A percentile compares a stretch with the other conserved stretches of the same genome.
Evolutionary conservation across 139 green algal species (phyloP).

Genomic region (Coelastrella sp.): DNA sequence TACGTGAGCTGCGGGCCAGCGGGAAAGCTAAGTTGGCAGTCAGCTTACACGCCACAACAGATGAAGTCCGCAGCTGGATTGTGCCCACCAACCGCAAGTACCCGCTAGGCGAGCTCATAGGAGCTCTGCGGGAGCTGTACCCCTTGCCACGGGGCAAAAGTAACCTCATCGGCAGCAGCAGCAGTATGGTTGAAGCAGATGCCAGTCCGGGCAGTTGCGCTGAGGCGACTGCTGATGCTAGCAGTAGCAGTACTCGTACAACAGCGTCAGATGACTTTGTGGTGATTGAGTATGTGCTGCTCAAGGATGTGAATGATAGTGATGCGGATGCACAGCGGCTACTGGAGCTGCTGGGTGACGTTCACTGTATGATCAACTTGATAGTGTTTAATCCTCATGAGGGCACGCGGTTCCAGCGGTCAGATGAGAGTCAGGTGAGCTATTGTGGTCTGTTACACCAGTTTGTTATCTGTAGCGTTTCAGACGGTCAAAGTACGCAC

Average conservation of each 20-base stretch:
- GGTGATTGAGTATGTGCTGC: conserved; percentile 94
- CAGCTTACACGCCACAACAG: conserved; percentile 94
- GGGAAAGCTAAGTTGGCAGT: conserved; percentile 84
- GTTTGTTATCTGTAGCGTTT: too few species aligned
- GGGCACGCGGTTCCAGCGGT: conserved; percentile 58
- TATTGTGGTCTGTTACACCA: background rate
- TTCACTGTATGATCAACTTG: conserved; percentile 81
- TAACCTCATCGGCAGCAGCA: conserved; percentile 29
- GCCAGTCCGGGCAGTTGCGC: background rate
- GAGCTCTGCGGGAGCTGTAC: conserved; percentile 69
- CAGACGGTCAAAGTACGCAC: too few species aligned
- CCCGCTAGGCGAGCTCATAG: conserved; percentile 70
- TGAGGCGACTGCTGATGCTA: background rate
- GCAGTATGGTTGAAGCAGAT: background rate
- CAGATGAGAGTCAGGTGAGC: conserved; percentile 55
- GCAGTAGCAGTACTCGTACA: background rate
- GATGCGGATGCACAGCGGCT: conserved; percentile 79
- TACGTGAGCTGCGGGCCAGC: conserved; percentile 25
- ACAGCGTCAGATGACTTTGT: conserved; percentile 59
- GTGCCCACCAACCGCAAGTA: conserved; percentile 88
- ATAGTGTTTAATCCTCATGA: conserved; percentile 90
- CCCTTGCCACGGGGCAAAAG: conserved; percentile 38
- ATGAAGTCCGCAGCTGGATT: conserved; percentile 77
- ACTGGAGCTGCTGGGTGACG: conserved; percentile 58
- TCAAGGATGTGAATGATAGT: conserved; percentile 90